Conservation (phyloP, 2,329 filamentous ascomycete species). For the Cordyceps fumosorosea region DNA sequence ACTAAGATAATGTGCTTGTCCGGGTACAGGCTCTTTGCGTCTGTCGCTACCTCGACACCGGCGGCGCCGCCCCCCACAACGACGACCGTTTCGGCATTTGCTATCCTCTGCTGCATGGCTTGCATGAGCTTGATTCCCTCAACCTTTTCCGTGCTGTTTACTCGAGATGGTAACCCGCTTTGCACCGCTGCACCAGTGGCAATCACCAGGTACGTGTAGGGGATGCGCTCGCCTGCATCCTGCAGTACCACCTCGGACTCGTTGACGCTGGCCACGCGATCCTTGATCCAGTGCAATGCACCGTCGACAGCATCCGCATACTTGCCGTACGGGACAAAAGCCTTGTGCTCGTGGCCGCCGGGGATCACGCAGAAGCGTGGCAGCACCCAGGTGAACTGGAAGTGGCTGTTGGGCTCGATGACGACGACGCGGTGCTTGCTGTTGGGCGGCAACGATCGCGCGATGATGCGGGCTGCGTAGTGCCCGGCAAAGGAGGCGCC, state of each 20-base stretch:
- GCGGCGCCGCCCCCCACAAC: constrained; percentile 55
- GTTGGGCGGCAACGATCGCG: constrained; percentile 39
- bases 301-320: constrained; percentile 31
- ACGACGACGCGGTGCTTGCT: constrained; percentile 45
- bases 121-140: constrained; percentile 37
- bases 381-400: constrained; percentile 55
- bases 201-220: constrained; percentile 50
- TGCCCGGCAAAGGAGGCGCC: constrained; percentile 54
- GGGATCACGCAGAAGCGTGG: constrained; percentile 51
- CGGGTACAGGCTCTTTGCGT: constrained; percentile 50
- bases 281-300: constrained; percentile 34
- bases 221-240: constrained; percentile 35
- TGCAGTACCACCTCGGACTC: constrained; percentile 33
- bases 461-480: constrained; percentile 40
- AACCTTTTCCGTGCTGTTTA: constrained; percentile 34
- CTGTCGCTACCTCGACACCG: constrained; percentile 54
- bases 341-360: constrained; percentile 46
- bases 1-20: constrained; percentile 51
- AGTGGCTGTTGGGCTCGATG: constrained; percentile 54
- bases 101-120: constrained; percentile 40
- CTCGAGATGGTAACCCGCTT: constrained; percentile 41
- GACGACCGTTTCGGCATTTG: constrained; percentile 35
- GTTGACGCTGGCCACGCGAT: constrained; percentile 33
- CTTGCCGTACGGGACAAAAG: constrained; percentile 52
- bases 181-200: constrained; percentile 47